Evolutionary conservation across 164 flowering plant genomes (phyloP), one percentile per base, ranked within the genome.

Genomic region (Kingdonia uniflora): DNA sequence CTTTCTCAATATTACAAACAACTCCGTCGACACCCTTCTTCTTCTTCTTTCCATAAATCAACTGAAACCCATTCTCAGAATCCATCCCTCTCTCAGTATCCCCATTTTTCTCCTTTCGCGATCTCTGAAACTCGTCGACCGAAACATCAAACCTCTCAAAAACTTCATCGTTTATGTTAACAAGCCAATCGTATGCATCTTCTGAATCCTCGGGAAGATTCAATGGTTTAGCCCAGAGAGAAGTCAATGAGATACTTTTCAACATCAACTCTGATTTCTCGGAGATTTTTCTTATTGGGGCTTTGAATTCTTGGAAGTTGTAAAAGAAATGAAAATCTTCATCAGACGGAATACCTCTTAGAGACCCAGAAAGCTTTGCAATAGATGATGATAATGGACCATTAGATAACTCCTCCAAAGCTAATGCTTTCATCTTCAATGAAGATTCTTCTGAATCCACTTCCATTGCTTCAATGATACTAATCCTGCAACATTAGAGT

Each of bases 291-390:
- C 55, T 62, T 1, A 89, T 38, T 0, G 97, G 97, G 12, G 14
- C 23, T 59, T 76, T 80, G 74, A 94, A 89, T 48, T 81, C 87
- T 44, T 62, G 59, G 73, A 94, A 94, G 54, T 86, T 86, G 75
- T 75, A 39, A 66, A 46, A 89, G 74, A 81, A 92, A 65, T 94
- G 90, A 49, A 82, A 94, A 52, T 94, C 97, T 23, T 76, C 71
- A 2, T 72, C 68, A 10, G 72, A 56, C 0, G 97, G 95, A 19
- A 94, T 61, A 43, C 64, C 66, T 29, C 80, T 67, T 0, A 84
- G 76, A 1, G 90, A 76, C 38, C 61, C 68, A 0, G 92, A 70
- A 21, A 94, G 82, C 51, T 66, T 72, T 13, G 92, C 58, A 8
- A 89, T 25, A 1, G 95, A 77, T 15, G 84, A 68, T 12, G 76